Conservation (phyloP, 2,329 filamentous ascomycete species). For the Arachnomyces sp. region DNA sequence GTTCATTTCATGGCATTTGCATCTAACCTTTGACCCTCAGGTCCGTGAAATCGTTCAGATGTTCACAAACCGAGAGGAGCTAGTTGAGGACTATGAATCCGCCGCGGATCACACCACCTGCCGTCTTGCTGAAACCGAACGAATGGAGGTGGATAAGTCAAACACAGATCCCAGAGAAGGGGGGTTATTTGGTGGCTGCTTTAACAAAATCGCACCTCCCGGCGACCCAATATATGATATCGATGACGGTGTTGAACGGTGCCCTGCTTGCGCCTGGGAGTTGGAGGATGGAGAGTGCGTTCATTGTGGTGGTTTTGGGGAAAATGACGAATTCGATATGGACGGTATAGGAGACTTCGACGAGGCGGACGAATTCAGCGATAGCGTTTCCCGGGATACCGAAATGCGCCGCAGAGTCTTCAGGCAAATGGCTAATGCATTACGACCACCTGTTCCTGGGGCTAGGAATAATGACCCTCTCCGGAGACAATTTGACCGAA, state of each 20-base stretch:
- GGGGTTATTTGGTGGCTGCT: conserved; percentile 59
- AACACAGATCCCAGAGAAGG: conserved; percentile 42
- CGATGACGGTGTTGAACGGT: conserved; percentile 55
- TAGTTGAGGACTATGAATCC: conserved; percentile 57
- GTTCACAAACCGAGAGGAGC: conserved; percentile 53
- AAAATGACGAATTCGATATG: no score
- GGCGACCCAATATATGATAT: conserved; percentile 45
- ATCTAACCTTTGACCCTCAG: conserved; percentile 26
- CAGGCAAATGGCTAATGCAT: no score
- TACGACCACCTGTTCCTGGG: no score
- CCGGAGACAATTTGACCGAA: no score
- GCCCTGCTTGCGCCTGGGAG: conserved; percentile 57
- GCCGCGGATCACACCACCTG: conserved; percentile 52
- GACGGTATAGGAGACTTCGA: conserved; percentile 15
- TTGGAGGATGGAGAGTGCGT: conserved; percentile 53
- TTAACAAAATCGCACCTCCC: conserved; percentile 30
- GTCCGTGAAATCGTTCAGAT: conserved; percentile 58
- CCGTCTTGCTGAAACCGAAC: conserved; percentile 52
- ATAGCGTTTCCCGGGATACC: conserved; percentile 9
- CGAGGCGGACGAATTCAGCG: no score
- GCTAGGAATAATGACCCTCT: no score
- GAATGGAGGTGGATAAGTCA: conserved; percentile 54
- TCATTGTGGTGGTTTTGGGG: conserved; percentile 43
- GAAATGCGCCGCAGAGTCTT: conserved; percentile 22
- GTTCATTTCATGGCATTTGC: conserved; percentile 1